Base-by-base conservation (phyloP, 2,329 filamentous ascomycete genomes). In the Fusarium sp. region DNA sequence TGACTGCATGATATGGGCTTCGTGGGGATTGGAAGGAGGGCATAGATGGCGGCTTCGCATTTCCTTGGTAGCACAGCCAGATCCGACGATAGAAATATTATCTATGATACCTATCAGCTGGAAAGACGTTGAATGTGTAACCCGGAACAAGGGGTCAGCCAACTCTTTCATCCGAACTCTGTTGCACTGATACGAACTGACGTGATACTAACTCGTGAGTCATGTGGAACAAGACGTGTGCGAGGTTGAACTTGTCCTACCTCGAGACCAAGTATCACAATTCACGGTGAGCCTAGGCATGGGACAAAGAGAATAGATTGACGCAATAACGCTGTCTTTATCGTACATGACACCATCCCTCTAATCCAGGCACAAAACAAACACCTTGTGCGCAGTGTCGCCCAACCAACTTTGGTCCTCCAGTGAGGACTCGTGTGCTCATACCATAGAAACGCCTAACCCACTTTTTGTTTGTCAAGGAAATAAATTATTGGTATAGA, bases 381-480 rank as follows among this genome's bases (percentile, higher is more conserved):
- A 66, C 58, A 16, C 57, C 60, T 60, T 45, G 56, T 62, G 58
- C 52, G 58, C 63, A 29, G 14, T 29, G 31, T 56, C 56, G 58
- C 60, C 47, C 40, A 66, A 63, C 40, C 63, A 57, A 63, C 62
- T 35, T 50, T 52, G 25, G 18, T 29, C 50, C 47, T 40, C 59
- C 33, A 33, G 36, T 36, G 22, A 50, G 59, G 54, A 66, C 61
- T 70, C 56, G 42, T 56, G 56, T 56, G 56, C 22, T 63, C 69
- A 69, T 57, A 62, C 62, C 63, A 47, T 69, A 68, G 29, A 63
- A 78, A 78, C 76, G 76, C 76, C 75, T 20, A 40, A 33, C 66
- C 69, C 60, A 70, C 72, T 76, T 75, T 75, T 74, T 73, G 67
- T 68, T 40, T 45, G 57, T 33, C 31, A 63, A 68, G 63, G 50